Conservation (phyloP, 441 rosid genomes). For the Arabidopsis hybrid region DNA sequence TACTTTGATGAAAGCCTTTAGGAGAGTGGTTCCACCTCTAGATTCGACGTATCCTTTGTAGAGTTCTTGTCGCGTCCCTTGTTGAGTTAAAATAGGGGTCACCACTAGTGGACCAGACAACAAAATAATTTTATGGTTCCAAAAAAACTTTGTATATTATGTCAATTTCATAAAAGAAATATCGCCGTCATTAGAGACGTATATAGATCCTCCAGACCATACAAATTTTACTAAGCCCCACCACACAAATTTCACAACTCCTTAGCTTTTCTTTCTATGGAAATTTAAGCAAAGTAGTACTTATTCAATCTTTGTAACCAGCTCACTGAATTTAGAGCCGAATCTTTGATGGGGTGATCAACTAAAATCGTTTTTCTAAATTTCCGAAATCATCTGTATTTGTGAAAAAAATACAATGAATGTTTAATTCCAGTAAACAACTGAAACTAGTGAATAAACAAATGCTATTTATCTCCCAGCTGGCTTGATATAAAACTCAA, state of each 20-base stretch:
- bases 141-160: too few relatives aligned
- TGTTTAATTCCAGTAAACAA: too few relatives aligned
- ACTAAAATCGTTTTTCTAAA: background rate
- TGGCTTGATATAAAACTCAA: too few relatives aligned
- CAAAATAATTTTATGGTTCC: too few relatives aligned
- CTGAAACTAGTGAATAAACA: too few relatives aligned
- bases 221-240: too few relatives aligned
- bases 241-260: background rate
- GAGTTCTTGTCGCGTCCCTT: background rate
- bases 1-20: background rate
- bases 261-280: background rate
- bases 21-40: background rate
- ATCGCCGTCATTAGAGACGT: too few relatives aligned
- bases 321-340: background rate
- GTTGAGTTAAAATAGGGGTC: background rate
- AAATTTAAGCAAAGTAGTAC: background rate
- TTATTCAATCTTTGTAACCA: background rate
- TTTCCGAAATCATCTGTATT: background rate
- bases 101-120: background rate
- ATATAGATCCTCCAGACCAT: too few relatives aligned
- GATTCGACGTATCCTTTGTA: background rate
- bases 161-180: too few relatives aligned
- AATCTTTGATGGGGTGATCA: background rate
- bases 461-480: too few relatives aligned
- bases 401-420: too few relatives aligned